Base-by-base conservation (phyloP, 2,329 filamentous ascomycete species). In the Fusarium domesticum region DNA sequence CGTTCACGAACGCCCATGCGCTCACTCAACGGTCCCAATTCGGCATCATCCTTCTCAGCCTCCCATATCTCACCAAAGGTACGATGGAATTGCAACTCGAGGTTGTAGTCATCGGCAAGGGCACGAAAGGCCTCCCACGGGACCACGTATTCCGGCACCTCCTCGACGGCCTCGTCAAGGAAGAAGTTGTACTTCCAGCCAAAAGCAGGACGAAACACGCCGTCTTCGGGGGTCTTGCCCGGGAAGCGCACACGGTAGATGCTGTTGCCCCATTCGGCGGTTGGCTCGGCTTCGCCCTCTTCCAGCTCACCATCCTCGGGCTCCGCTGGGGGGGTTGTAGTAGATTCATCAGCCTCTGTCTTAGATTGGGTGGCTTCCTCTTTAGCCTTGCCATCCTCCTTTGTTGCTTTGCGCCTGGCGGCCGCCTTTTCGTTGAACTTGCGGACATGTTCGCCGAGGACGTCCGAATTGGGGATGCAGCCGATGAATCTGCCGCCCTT, bases 161-260 rank as follows among this genome's bases (percentile, higher is more conserved):
- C 88, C 65, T 97, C 92, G 16, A 98, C 93, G 0, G 93, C 93
- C 70, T 98, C 93, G 60, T 93, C 85, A 44, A 98, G 82, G 67
- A 90, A 95, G 73, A 96, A 98, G 63, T 83, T 95, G 71, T 98
- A 98, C 68, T 93, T 96, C 91, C 93, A 97, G 38, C 92, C 93
- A 64, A 90, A 97, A 0, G 93, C 89, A 5, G 93, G 93, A 5
- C 93, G 84, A 71, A 98, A 98, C 23, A 93, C 77, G 41, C 93
- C 93, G 64, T 96, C 89, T 16, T 82, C 76, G 5, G 91, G 89
- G 0, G 89, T 90, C 61, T 85, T 78, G 17, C 85, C 85, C 0
- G 89, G 88, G 62, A 98, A 97, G 37, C 87, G 83, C 40, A 98
- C 90, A 16, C 83, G 83, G 68, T 97, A 98, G 64, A 97, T 89